Base-by-base conservation (phyloP, 495 filamentous ascomycete genomes). In the Cenococcum geophilum region DNA sequence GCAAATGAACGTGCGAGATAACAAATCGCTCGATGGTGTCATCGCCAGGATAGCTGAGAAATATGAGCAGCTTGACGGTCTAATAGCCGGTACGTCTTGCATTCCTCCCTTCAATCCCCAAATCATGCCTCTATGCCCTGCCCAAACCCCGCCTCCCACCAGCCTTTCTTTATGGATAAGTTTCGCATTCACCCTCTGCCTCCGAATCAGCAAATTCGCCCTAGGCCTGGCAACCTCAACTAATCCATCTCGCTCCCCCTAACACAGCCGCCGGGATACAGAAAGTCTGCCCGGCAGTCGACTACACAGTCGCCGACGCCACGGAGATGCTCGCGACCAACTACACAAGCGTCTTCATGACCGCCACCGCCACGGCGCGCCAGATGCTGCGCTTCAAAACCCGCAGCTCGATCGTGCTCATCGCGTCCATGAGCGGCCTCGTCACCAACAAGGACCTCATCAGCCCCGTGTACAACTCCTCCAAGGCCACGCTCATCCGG, bases 261-360 rank as follows among this genome's bases (percentile, higher is more conserved):
- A n/a, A n/a, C n/a, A 5, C 87, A 2, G 88, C 89, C 0, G 68
- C 68, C 25, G 68, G 55, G 21, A 65, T 68, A 18, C 68, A 70
- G 48, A 25, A 65, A n/a, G 55, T 61, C 34, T 35, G 27, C 8
- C 14, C 53, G 10, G 61, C 68, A 23, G 42, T 68, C 55, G 61
- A 89, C 40, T 89, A 91, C 71, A 79, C 79, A 3, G 75, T 79
- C 47, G 78, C 84, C 56, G 86, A 89, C 66, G 82, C 86, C 61
- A 82, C 82, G 57, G 77, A 77, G 57, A 88, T 91, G 84, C 79
- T 92, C 71, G 81, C 82, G 51, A 78, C 89, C 57, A 92, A 92
- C 67, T 85, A 89, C 63, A 89, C 85, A 0, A 89, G 87, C 18
- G 85, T 88, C 9, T 88, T 91, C 72, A 83, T 89, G 79, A 86